Base-by-base conservation (phyloP, 2,329 filamentous ascomycete species). In the Fusarium virguliforme region DNA sequence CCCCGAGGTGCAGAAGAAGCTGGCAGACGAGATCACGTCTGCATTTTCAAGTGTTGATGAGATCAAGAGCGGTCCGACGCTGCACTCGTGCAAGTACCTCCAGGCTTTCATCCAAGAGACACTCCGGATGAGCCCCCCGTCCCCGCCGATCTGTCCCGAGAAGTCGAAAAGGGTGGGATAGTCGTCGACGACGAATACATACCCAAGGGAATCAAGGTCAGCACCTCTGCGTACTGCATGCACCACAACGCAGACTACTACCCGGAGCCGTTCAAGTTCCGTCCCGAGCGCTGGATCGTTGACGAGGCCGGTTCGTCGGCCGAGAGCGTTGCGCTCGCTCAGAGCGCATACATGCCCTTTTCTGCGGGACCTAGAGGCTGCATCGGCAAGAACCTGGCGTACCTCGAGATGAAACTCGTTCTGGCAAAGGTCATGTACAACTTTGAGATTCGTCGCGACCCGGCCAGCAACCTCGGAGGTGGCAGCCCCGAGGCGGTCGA, bases 41-140 rank as follows among this genome's bases (percentile, higher is more conserved):
- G 32, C 53, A 2, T 74, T 74, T 18, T 38, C 70, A 10, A 55
- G 30, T 10, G 4, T 26, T 8, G 60, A 72, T 22, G 48, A 65
- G 3, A 72, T 72, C 48, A 69, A 53, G 18, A 40, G 28, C n/a
- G 70, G 62, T 0, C 22, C 62, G 3, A 9, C 28, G 18, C 64
- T 71, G 10, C 30, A 63, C 22, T 70, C 65, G 4, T 74, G 75
- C 51, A 61, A 56, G n/a, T 78, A 78, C 12, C 68, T 78, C 9
- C 65, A 67, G 3, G 75, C 76, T 1, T 70, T 73, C 1, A 74
- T 78, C 12, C 59, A 76, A 3, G 76, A 78, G 30, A 67, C 61
- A 0, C 54, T 78, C 4, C 70, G 76, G 2, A 53, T 77, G 43
- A 73, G 66, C 1, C 76, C 75, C 74, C 75, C 0, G 57, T 72